phyloP scores from a whole-genome alignment of 352 stramenopile species.

The Pythium phragmiticola region DNA sequence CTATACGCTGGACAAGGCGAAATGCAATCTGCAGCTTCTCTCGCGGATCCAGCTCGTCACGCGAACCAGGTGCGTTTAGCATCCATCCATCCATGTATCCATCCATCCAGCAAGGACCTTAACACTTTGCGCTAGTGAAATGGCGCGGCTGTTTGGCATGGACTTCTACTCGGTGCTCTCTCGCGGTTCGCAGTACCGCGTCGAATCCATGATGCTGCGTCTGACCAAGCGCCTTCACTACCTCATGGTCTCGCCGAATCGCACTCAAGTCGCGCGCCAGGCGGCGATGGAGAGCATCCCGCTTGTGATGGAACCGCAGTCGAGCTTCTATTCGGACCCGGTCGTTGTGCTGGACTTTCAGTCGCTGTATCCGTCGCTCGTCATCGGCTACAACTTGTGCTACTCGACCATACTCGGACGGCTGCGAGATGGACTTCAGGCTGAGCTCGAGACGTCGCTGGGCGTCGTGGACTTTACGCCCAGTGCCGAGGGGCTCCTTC shows the following conservation, averaged over 20 bases:
- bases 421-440: conserved; percentile 75
- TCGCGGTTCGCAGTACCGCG: conserved; percentile 91
- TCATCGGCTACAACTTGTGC: conserved; percentile 99
- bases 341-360: conserved; percentile 99
- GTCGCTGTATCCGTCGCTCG: conserved; percentile 99
- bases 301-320: conserved; percentile 95
- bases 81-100: not conserved
- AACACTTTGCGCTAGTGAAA: conserved; percentile 58
- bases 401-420: conserved; percentile 96
- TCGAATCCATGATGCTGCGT: conserved; percentile 92
- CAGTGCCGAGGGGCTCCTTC: conserved; percentile 40
- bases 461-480: conserved; percentile 61
- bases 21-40: conserved; percentile 45
- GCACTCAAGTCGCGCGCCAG: conserved; percentile 85
- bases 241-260: conserved; percentile 76
- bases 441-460: conserved; percentile 61
- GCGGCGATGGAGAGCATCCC: conserved; percentile 92
- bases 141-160: conserved; percentile 93
- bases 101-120: not conserved
- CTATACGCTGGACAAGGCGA: conserved; percentile 29
- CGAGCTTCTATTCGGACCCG: conserved; percentile 95
- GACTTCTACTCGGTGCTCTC: conserved; percentile 93
- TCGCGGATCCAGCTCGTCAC: conserved; percentile 66
- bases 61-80: conserved; percentile 35
- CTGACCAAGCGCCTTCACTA: conserved; percentile 90